Evolutionary conservation across 495 filamentous ascomycete genomes (phyloP).

Genomic region (Lophiotrema nucula): DNA sequence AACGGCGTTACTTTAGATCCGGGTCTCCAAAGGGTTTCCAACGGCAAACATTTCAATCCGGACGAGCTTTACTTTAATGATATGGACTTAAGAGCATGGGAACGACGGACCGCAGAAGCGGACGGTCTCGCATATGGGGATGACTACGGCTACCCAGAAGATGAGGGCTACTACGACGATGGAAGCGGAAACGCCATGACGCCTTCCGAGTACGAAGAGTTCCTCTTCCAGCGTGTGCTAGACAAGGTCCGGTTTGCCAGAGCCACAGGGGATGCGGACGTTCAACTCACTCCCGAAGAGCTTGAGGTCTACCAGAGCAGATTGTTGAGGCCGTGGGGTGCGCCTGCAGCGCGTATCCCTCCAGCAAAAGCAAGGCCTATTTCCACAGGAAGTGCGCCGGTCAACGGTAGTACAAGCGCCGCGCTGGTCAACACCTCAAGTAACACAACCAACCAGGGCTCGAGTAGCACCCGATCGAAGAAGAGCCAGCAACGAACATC

Average conservation of each 20-base stretch:
- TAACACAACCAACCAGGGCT: neutral
- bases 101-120: conserved; percentile 15
- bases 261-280: conserved; percentile 26
- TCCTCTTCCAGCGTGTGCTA: conserved; percentile 26
- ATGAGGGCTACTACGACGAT: conserved; percentile 29
- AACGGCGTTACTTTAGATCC: conserved; percentile 29
- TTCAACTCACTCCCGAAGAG: conserved; percentile 28
- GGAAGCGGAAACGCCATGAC: conserved; percentile 6
- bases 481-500: conserved; percentile 20
- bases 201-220: conserved; percentile 22
- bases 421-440: conserved; percentile 12
- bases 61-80: conserved; percentile 36
- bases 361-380: conserved; percentile 4
- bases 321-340: conserved; percentile 14
- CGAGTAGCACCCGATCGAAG: conserved; percentile 12
- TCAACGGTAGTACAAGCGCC: conserved; percentile 6
- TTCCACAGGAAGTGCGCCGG: conserved; percentile 8
- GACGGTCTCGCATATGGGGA: conserved; percentile 30
- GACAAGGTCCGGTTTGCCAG: conserved; percentile 33
- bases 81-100: conserved; percentile 35
- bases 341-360: conserved; percentile 31
- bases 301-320: conserved; percentile 24
- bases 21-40: conserved; percentile 16
- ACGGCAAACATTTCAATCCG: conserved; percentile 25
- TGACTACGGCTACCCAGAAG: conserved; percentile 28